Base-by-base conservation (phyloP, 305 asterid genomes). In the Fraxinus angustifolia region DNA sequence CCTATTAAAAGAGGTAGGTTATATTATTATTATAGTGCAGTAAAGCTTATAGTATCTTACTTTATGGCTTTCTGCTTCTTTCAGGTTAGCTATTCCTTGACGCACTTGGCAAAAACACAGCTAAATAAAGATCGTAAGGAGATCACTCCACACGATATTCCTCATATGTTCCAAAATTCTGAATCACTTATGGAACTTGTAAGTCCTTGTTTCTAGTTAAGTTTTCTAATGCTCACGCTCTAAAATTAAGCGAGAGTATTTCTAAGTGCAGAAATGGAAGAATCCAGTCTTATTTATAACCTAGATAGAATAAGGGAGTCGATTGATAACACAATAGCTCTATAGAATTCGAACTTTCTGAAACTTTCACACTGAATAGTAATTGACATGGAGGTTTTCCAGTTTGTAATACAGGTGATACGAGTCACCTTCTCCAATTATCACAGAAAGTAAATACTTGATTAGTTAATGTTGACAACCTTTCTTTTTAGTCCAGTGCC, bases 51-150 rank as follows among this genome's bases (percentile, higher is more conserved):
- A 8, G 76, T 78, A 60, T 83, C 87, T 81, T 86, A 80, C 74
- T 71, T 79, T 40, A 21, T 73, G 78, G 31, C 73, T 78, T 77
- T 84, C 82, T 82, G 65, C 84, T 73, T 83, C 77, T 77, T 86
- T 81, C 93, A 96, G 99, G 98, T 93, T 79, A 94, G 97, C 88
- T 96, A 92, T 90, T 94, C 98, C 85, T 83, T 96, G 93, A 92
- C 98, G 65, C 92, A 96, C 78, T 92, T 96, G 74, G 89, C 97
- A 33, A 94, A 92, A 89, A 90, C 94, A 78, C 98, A 90, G 87
- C 94, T 96, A 81, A 89, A 91, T 78, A 92, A 90, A 87, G 97
- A 93, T 72, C 92, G 97, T 16, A 91, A 88, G 90, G 99, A 94
- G 91, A 87, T 93, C 78, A 83, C 92, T 76, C 98, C 98, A 40